These are phyloP conservation scores for Aspergillus ruber DNA, from an alignment of 2,329 filamentous ascomycete species.

Conservation along the genomic window DNA sequence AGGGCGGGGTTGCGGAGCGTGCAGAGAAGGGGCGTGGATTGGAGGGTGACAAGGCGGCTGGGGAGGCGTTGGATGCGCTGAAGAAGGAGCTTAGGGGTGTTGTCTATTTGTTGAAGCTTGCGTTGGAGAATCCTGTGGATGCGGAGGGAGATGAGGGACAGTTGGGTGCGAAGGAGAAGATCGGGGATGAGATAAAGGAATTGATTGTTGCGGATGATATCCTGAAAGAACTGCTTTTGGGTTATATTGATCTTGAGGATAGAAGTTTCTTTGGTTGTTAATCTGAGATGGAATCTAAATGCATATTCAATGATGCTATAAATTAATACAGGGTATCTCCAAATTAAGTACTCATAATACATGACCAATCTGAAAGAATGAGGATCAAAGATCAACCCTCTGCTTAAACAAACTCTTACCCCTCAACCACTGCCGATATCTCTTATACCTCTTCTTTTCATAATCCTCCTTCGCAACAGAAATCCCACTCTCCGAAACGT, in stretches of 20 bases:
- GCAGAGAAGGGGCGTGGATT: background rate
- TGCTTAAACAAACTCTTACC: slow-evolving; percentile 97
- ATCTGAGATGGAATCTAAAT: background rate
- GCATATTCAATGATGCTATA: no score
- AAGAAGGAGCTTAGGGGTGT: slow-evolving; percentile 23
- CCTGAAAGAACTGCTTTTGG: slow-evolving; percentile 22
- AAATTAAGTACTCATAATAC: no score
- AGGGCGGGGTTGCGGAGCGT: slow-evolving; percentile 10
- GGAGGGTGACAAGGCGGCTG: slow-evolving; percentile 1
- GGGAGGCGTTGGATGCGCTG: slow-evolving; percentile 11
- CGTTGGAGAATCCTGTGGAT: slow-evolving; percentile 21
- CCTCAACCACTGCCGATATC: slow-evolving; percentile 88
- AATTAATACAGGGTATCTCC: no score
- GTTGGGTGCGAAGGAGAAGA: slow-evolving; percentile 18
- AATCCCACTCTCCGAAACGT: slow-evolving; percentile 72
- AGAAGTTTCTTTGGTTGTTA: slow-evolving; percentile 9
- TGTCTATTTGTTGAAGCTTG: slow-evolving; percentile 24
- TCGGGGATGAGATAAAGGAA: slow-evolving; percentile 28
- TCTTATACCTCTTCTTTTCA: slow-evolving; percentile 91
- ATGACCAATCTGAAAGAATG: background rate
- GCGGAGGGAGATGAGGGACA: slow-evolving; percentile 13
- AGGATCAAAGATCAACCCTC: slow-evolving; percentile 45
- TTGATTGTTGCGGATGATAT: slow-evolving; percentile 31
- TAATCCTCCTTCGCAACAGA: slow-evolving; percentile 83
- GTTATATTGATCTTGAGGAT: slow-evolving; percentile 14